These are phyloP conservation scores for Flaveria bidentis DNA, from an alignment of 129 eudicot genomes.

Conservation along the genomic window DNA sequence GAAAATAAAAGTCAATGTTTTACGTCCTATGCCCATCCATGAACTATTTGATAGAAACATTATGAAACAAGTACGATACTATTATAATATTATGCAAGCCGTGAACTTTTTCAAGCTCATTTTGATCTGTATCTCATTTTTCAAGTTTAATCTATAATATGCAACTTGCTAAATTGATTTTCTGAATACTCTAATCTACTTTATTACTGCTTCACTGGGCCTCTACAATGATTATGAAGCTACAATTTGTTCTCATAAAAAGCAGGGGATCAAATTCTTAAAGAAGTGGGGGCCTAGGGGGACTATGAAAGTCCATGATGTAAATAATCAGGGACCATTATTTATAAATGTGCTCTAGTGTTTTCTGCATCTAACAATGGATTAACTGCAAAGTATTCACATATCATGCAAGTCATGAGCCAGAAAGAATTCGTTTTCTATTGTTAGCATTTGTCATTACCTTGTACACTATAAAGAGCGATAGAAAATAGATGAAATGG, in stretches of 20 bases:
- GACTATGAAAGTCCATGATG: neutral
- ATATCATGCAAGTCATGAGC: neutral
- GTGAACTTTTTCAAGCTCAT: neutral
- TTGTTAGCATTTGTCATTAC: neutral
- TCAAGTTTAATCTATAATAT: neutral
- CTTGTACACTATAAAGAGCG: neutral
- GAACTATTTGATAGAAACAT: conserved; percentile 6
- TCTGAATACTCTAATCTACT: neutral
- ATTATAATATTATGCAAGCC: neutral
- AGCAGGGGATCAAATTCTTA: neutral
- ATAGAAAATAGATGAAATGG: conserved; percentile 11
- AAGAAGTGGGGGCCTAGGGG: neutral
- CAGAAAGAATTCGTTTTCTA: neutral
- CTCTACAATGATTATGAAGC: neutral
- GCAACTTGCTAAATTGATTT: neutral
- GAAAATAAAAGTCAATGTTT: neutral
- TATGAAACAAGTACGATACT: neutral
- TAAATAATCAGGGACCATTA: neutral
- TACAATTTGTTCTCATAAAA: conserved; percentile 1
- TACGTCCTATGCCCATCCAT: conserved; percentile 10
- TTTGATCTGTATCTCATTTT: neutral
- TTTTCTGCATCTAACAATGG: neutral
- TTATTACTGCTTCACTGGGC: neutral
- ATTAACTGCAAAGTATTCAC: conserved; percentile 13
- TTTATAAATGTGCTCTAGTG: conserved; percentile 1